These are phyloP conservation scores for Ceratobasidium sp. DNA, from an alignment of 1,284 basidiomycete species.

Conservation along the genomic window DNA sequence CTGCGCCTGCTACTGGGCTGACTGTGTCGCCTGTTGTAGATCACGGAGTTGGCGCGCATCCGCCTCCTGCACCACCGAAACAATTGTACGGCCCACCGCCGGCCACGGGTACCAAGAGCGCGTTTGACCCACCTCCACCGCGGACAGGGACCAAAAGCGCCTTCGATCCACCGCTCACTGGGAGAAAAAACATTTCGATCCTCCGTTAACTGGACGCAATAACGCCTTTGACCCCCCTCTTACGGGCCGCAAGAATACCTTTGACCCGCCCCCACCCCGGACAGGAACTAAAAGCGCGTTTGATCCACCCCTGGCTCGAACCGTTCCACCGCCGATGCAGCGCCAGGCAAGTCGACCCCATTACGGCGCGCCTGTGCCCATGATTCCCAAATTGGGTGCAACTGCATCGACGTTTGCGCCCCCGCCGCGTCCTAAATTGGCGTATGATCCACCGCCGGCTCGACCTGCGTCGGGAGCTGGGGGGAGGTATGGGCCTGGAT, in stretches of 20 bases:
- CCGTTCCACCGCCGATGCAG: constrained; percentile 30
- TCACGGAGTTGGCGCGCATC: neutral
- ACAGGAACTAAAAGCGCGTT: constrained; percentile 33
- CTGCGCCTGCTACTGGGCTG: neutral
- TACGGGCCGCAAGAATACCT: constrained; percentile 23
- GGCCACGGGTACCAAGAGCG: constrained; percentile 36
- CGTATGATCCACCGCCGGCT: constrained; percentile 25
- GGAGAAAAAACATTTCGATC: constrained; percentile 28
- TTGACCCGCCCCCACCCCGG: constrained; percentile 28
- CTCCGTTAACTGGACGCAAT: constrained; percentile 18
- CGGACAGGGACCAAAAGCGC: constrained; percentile 32
- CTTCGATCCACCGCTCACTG: constrained; percentile 32
- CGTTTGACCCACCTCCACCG: constrained; percentile 42
- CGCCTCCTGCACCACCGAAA: constrained; percentile 16
- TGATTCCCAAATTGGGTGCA: constrained; percentile 5
- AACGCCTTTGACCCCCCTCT: constrained; percentile 28
- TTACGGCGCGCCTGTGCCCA: constrained; percentile 2
- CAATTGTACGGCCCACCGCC: constrained; percentile 13
- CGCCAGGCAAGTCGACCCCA: constrained; percentile 46
- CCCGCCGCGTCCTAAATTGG: constrained; percentile 32
- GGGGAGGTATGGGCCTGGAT: constrained; percentile 6
- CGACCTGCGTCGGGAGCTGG: constrained; percentile 22
- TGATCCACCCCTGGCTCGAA: neutral
- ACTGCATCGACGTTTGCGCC: neutral
- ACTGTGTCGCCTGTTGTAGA: constrained; percentile 3